phyloP scores from a whole-genome alignment of 768 basidiomycete genomes.

The Gloeopeniophorella convolvens region DNA sequence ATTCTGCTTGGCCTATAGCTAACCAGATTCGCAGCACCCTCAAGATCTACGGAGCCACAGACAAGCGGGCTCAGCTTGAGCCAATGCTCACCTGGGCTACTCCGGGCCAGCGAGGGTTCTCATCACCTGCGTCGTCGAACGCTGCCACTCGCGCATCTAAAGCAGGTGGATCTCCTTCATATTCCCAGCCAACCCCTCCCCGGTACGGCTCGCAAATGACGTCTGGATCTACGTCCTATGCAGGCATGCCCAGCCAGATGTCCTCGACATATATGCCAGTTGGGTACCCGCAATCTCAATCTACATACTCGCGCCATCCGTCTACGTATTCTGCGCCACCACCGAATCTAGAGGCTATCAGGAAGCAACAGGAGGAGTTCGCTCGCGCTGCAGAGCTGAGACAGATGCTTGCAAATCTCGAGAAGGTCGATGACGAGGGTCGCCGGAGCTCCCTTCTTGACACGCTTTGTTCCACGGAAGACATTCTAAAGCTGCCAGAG shows the following conservation, averaged over 20 bases:
- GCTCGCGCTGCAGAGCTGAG: constrained; percentile 61
- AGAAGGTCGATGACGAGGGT: constrained; percentile 73
- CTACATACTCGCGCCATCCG: too few relatives aligned
- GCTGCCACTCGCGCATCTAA: background rate
- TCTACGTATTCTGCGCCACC: too few relatives aligned
- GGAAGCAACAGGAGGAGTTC: constrained; percentile 45
- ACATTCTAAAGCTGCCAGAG: constrained; percentile 63
- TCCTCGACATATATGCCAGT: too few relatives aligned
- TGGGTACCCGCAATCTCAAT: too few relatives aligned
- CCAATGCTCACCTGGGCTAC: constrained; percentile 70
- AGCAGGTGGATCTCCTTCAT: background rate
- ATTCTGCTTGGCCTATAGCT: background rate
- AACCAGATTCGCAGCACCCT: constrained; percentile 41
- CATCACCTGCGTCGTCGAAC: constrained; percentile 1
- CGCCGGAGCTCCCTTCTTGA: constrained; percentile 68
- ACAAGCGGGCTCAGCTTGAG: constrained; percentile 55
- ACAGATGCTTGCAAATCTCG: constrained; percentile 56
- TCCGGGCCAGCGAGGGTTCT: constrained; percentile 56
- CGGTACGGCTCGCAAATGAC: background rate
- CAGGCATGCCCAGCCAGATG: too few relatives aligned
- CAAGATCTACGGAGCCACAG: constrained; percentile 63
- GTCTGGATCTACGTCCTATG: too few relatives aligned
- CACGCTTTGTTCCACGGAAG: constrained; percentile 57
- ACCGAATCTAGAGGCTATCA: constrained; percentile 33
- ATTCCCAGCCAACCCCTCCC: background rate